Conservation (phyloP, 2,329 filamentous ascomycete genomes). For the Beauveria sp. region DNA sequence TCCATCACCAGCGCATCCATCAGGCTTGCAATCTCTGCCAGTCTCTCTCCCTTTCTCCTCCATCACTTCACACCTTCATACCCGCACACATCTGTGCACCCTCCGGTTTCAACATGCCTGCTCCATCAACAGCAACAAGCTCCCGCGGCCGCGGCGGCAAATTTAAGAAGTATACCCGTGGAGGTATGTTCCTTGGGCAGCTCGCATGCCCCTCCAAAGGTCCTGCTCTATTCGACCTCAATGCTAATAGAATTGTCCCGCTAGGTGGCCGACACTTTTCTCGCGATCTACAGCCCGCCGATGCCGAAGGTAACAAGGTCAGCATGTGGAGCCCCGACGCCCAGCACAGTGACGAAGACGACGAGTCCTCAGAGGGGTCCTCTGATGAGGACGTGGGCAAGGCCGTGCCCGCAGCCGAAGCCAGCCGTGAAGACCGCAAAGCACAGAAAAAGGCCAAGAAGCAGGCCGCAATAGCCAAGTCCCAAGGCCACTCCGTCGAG, state of each 20-base stretch:
- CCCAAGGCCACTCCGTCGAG: conserved; percentile 63
- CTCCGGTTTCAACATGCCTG: conserved; percentile 30
- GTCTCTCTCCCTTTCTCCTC: not conserved
- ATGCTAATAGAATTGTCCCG: conserved; percentile 14
- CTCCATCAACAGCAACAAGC: conserved; percentile 37
- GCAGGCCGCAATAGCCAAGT: conserved; percentile 74
- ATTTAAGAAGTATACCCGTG: conserved; percentile 86
- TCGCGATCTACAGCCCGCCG: conserved; percentile 78
- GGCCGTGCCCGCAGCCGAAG: conserved; percentile 37
- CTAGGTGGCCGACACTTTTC: conserved; percentile 93
- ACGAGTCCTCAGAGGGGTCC: conserved; percentile 46
- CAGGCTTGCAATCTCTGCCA: conserved; percentile 5
- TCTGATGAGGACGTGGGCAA: conserved; percentile 42
- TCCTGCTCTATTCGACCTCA: conserved; percentile 5
- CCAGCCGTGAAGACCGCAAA: conserved; percentile 72
- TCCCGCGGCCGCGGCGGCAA: conserved; percentile 83
- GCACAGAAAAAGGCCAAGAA: conserved; percentile 86
- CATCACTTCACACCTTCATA: not conserved
- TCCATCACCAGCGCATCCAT: conserved; percentile 8
- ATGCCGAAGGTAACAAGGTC: conserved; percentile 80
- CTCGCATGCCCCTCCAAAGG: not conserved
- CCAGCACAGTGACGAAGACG: conserved; percentile 39
- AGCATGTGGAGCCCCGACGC: conserved; percentile 74
- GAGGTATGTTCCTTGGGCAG: conserved; percentile 49
- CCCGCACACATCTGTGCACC: conserved; percentile 12